These are phyloP conservation scores for Chamaenerion angustifolium DNA, from an alignment of 345 rosid genomes.

Conservation along the genomic window DNA sequence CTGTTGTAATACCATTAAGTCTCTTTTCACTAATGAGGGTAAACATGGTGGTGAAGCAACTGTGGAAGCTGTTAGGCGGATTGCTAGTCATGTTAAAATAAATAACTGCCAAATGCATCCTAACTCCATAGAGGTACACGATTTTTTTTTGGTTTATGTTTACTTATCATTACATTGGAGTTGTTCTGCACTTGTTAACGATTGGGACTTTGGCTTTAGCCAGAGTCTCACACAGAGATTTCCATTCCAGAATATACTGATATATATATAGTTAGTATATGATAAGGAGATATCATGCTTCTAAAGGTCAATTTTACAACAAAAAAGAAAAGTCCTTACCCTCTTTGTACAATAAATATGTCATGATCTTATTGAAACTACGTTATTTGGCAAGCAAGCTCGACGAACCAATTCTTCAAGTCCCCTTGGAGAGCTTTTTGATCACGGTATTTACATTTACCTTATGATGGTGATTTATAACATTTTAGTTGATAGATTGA, in stretches of 20 bases:
- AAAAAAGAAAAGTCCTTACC: too few species aligned
- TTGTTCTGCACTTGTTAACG: too few species aligned
- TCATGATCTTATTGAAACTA: too few species aligned
- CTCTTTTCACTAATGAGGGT: constrained; percentile 69
- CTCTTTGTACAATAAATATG: too few species aligned
- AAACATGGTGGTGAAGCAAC: constrained; percentile 90
- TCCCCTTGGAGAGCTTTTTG: constrained; percentile 91
- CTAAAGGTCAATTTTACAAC: too few species aligned
- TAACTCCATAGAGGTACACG: constrained; percentile 64
- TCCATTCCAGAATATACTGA: too few species aligned
- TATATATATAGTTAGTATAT: too few species aligned
- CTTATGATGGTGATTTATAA: background rate
- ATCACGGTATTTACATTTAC: constrained; percentile 49
- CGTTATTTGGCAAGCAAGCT: constrained; percentile 99
- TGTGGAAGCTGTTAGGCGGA: constrained; percentile 57
- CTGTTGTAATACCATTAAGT: constrained; percentile 58
- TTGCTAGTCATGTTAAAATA: constrained; percentile 71
- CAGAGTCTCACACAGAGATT: too few species aligned
- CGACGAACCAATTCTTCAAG: constrained; percentile 78
- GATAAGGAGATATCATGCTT: too few species aligned
- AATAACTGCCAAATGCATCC: constrained; percentile 85
- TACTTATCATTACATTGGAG: too few species aligned
- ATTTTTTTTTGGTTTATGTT: too few species aligned
- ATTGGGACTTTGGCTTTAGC: too few species aligned
- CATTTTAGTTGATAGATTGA: background rate